Evolutionary conservation across 306 rosid species (phyloP).

Genomic region (Pterocarpus santalinus): DNA sequence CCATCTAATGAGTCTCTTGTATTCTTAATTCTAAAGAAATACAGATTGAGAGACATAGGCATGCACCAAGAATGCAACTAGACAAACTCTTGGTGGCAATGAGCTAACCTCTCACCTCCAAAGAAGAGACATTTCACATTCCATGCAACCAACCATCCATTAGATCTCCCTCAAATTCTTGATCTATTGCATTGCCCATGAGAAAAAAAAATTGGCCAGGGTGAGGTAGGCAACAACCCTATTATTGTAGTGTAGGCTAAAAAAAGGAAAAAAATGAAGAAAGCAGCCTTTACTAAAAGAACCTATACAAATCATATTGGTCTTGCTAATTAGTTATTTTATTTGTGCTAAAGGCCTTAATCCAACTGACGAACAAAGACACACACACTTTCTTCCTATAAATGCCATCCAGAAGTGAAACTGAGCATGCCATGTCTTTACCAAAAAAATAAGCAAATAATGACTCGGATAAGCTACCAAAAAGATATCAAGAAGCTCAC

Average conservation of each 20-base stretch:
- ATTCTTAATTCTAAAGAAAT: too few relatives aligned
- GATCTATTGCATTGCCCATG: slow-evolving; percentile 1
- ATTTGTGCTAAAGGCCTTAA: too few relatives aligned
- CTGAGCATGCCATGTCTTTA: neutral
- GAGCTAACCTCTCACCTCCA: neutral
- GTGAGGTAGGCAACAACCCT: neutral
- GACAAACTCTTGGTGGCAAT: neutral
- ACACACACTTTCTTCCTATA: neutral
- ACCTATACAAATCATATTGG: neutral
- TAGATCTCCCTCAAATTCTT: neutral
- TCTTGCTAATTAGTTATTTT: neutral
- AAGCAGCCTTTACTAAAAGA: neutral
- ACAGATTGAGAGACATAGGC: neutral
- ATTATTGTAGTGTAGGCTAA: neutral
- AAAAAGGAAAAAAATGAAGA: neutral
- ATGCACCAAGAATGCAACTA: slow-evolving; percentile 4
- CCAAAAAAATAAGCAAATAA: neutral
- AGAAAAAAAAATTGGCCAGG: neutral
- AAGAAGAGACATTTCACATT: too few relatives aligned
- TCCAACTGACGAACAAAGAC: neutral
- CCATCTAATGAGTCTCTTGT: neutral
- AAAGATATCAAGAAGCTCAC: slow-evolving; percentile 57
- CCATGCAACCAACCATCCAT: neutral
- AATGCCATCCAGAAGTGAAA: neutral
- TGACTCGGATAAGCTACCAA: neutral